Evolutionary conservation across 345 rosid species (phyloP).

Genomic region (Kandelia obovata): DNA sequence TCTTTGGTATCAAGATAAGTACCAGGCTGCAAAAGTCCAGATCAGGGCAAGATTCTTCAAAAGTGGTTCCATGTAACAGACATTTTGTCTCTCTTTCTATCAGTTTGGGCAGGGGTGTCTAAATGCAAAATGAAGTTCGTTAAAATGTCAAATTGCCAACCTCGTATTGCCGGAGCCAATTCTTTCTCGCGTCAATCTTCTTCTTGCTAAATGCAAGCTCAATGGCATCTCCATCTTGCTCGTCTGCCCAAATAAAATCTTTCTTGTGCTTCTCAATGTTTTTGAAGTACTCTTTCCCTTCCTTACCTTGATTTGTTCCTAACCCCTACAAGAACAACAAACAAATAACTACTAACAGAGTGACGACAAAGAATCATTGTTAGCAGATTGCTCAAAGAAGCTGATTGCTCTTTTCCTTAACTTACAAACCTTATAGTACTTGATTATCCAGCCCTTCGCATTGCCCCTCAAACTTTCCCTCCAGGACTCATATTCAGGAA

Average conservation of each 20-base stretch:
- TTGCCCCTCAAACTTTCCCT: slow-evolving; percentile 62
- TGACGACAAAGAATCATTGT: background rate
- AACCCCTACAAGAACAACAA: slow-evolving; percentile 54
- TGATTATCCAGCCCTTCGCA: slow-evolving; percentile 77
- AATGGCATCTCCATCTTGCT: slow-evolving; percentile 82
- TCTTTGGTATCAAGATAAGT: slow-evolving; percentile 76
- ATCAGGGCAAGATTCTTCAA: background rate
- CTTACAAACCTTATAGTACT: slow-evolving; percentile 85
- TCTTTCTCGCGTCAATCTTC: slow-evolving; percentile 93
- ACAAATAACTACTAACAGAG: background rate
- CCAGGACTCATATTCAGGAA: slow-evolving; percentile 94
- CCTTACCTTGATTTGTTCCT: slow-evolving; percentile 82
- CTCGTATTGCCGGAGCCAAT: slow-evolving; percentile 84
- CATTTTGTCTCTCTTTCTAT: background rate
- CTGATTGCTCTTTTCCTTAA: slow-evolving; percentile 3
- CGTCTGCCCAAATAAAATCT: slow-evolving; percentile 78
- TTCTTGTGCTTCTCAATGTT: slow-evolving; percentile 63
- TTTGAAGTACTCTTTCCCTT: slow-evolving; percentile 73
- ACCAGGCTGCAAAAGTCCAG: slow-evolving; percentile 63
- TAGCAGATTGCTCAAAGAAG: background rate
- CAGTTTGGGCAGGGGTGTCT: background rate
- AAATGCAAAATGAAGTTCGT: background rate
- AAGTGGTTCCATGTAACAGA: background rate
- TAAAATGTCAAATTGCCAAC: slow-evolving; percentile 27
- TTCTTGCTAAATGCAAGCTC: slow-evolving; percentile 98